Evolutionary conservation across 352 stramenopile genomes (phyloP), one percentile per base, ranked within the genome.

Genomic region (Proteromonas lacertae): DNA sequence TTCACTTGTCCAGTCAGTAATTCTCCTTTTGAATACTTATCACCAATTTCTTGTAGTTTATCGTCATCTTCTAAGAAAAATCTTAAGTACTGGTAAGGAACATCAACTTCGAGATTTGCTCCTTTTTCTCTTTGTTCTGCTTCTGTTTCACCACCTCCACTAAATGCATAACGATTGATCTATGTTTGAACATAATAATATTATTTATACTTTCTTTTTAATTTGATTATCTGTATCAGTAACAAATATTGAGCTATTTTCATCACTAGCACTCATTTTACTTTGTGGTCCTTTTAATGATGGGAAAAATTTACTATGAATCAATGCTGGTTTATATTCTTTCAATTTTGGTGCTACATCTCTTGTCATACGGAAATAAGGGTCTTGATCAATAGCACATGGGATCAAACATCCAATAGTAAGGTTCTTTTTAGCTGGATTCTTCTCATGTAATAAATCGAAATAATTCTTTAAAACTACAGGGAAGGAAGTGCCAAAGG

Each of bases 281-380:
- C 82, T 91, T 28, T 64, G 63, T 10, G 47, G 59, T 64, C 47
- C 52, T 43, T 57, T 21, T 4, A 99, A 61, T 2, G 84, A 79
- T 1, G 88, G 87, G 60, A 99, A 98, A 53, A 99, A 99, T 54
- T 96, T 97, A 43, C 77, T 95, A 60, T 98, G 83, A 43, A 99
- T 91, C 23, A 96, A 64, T 8, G 82, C 70, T 12, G 87, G 86
- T 56, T 92, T 92, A 31, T 72, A 48, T 6, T 39, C 55, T 25
- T 38, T 78, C 32, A 98, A 69, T 33, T 88, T 83, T 9, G 87
- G 80, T 2, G 88, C 88, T 16, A 99, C 74, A 52, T 99, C 88
- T 29, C 88, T 68, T 29, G 88, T 99, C 71, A 92, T 88, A 31
- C 78, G 71, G 65, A 92, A 92, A 60, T 92, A 92, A 40, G 77